These are phyloP conservation scores for Colletotrichum endophyticum DNA, from an alignment of 2,329 filamentous ascomycete species.

Conservation along the genomic window DNA sequence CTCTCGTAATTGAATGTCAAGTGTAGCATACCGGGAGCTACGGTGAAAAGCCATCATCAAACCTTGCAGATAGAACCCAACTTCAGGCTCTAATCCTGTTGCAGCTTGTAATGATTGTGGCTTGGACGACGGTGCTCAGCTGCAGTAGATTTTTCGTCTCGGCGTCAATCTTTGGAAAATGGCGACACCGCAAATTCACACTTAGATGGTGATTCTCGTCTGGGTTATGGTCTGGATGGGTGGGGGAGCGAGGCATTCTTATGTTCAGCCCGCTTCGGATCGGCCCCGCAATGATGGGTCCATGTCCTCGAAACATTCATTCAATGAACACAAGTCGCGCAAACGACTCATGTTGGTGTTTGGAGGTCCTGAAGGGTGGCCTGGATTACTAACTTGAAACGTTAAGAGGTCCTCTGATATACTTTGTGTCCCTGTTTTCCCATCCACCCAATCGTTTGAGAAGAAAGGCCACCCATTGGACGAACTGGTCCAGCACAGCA, in stretches of 20 bases:
- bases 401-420: neutral
- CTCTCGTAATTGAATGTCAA: fast-evolving
- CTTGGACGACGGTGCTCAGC: too few relatives aligned
- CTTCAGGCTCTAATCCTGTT: too few relatives aligned
- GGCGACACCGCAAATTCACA: too few relatives aligned
- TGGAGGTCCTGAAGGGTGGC: neutral
- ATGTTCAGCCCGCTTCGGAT: neutral
- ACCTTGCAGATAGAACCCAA: neutral
- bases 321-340: neutral
- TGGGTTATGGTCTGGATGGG: too few relatives aligned
- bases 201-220: too few relatives aligned
- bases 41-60: neutral
- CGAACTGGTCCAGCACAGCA: neutral
- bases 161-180: too few relatives aligned
- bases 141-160: too few relatives aligned
- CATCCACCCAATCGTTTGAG: neutral
- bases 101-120: too few relatives aligned
- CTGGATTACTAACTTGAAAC: neutral
- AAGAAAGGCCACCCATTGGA: neutral
- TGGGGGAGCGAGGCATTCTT: too few relatives aligned
- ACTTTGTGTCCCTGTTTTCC: neutral
- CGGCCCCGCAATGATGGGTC: neutral
- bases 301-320: neutral
- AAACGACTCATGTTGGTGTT: neutral
- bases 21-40: neutral